Percentiles rank a stretch among this genome's conserved stretches.
Conservation (phyloP, 352 stramenopile species). For the Thalassiosira sp. region DNA sequence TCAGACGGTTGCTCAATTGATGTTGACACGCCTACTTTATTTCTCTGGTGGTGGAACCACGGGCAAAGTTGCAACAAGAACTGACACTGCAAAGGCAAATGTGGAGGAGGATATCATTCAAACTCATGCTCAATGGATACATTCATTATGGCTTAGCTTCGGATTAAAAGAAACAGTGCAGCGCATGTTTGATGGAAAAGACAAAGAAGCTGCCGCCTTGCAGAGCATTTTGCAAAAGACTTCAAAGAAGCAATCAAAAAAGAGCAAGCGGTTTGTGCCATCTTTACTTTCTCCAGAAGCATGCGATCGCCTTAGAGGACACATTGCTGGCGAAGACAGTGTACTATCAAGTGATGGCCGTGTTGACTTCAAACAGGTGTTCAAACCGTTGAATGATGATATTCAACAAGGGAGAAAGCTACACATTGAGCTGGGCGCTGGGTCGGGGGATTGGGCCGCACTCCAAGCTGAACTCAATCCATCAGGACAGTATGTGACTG, state of each 20-base stretch:
- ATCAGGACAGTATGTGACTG: conserved; percentile 66
- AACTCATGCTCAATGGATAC: conserved; percentile 55
- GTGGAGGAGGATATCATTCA: conserved; percentile 22
- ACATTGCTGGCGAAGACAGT: conserved; percentile 33
- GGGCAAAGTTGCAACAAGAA: conserved; percentile 23
- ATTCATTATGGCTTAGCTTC: conserved; percentile 70
- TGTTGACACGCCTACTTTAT: conserved; percentile 68
- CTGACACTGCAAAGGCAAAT: conserved; percentile 2
- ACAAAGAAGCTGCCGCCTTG: conserved; percentile 5
- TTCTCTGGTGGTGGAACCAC: conserved; percentile 78
- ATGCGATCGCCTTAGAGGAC: conserved; percentile 30
- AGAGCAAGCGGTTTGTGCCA: conserved; percentile 1
- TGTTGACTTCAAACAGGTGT: conserved; percentile 56
- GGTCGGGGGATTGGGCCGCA: conserved; percentile 75
- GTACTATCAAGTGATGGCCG: conserved; percentile 49
- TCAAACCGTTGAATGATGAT: conserved; percentile 34
- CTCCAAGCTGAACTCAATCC: conserved; percentile 62
- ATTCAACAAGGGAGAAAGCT: conserved; percentile 31
- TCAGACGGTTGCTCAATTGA: conserved; percentile 27
- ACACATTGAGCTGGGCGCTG: conserved; percentile 71
- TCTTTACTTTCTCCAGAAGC: conserved; percentile 38
- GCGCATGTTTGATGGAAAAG: conserved; percentile 11
- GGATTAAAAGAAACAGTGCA: conserved; percentile 49
- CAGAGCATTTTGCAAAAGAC: conserved; percentile 7
- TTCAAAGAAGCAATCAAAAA: conserved; percentile 23